Evolutionary conservation across 305 asterid genomes (phyloP).

Genomic region (Fraxinus dipetala): DNA sequence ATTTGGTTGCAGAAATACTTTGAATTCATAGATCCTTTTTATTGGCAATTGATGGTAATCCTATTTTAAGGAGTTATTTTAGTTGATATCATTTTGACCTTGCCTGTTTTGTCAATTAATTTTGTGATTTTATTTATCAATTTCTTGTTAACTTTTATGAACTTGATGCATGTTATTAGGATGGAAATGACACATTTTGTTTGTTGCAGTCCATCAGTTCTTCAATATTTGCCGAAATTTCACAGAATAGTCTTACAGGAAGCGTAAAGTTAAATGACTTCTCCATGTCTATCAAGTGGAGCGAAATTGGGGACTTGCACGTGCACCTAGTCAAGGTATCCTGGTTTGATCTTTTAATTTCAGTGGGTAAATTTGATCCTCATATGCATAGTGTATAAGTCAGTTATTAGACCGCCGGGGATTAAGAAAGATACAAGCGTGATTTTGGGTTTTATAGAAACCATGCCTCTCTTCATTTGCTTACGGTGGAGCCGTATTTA

Average conservation of each 20-base stretch:
- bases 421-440: background rate
- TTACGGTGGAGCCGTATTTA: background rate
- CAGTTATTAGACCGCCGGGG: background rate
- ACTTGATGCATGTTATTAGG: background rate
- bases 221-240: conserved; percentile 57
- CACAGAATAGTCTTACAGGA: conserved; percentile 52
- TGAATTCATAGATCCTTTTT: background rate
- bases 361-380: background rate
- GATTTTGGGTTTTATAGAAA: background rate
- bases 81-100: background rate
- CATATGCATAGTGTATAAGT: background rate
- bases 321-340: conserved; percentile 74
- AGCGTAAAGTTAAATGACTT: conserved; percentile 51
- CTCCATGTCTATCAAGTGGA: conserved; percentile 74
- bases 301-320: conserved; percentile 79
- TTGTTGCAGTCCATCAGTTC: conserved; percentile 62
- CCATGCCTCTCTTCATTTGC: background rate
- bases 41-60: background rate
- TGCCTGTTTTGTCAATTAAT: background rate
- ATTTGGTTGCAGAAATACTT: background rate
- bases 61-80: background rate
- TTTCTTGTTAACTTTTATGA: background rate
- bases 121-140: background rate
- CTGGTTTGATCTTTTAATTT: conserved; percentile 9
- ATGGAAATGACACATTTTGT: conserved; percentile 14